Conservation (phyloP, 305 asterid genomes). For the Solanum hybrid region DNA sequence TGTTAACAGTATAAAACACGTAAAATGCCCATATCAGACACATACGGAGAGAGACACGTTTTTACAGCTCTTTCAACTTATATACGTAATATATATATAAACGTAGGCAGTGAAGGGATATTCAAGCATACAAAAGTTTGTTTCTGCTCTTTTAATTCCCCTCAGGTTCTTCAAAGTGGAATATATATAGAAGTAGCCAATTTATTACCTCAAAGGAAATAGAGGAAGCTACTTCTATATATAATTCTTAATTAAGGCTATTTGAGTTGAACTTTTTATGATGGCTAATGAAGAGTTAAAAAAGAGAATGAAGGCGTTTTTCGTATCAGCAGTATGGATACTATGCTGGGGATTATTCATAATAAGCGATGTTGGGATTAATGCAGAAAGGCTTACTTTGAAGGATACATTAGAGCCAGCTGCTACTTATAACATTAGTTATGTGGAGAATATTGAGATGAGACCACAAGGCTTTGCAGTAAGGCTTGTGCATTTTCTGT, state of each 20-base stretch:
- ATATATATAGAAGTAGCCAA: neutral
- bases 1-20: neutral
- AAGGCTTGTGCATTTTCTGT: constrained; percentile 15
- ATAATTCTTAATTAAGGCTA: neutral
- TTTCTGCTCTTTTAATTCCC: neutral
- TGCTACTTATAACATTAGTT: neutral
- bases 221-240: neutral
- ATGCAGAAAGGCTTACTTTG: constrained; percentile 14
- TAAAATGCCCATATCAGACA: neutral
- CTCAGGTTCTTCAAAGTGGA: neutral
- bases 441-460: constrained; percentile 10
- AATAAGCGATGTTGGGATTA: constrained; percentile 1
- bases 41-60: too few relatives aligned
- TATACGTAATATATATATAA: neutral
- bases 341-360: constrained; percentile 12
- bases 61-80: too few relatives aligned
- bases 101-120: neutral
- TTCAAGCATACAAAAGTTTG: neutral
- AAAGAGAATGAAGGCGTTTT: neutral
- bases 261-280: too few relatives aligned
- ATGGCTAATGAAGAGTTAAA: neutral
- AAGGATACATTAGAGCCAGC: neutral
- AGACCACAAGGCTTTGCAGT: constrained; percentile 6
- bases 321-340: constrained; percentile 5
- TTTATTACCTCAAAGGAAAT: neutral